These are phyloP conservation scores for Populus alba DNA, from an alignment of 345 rosid genomes.

Conservation along the genomic window DNA sequence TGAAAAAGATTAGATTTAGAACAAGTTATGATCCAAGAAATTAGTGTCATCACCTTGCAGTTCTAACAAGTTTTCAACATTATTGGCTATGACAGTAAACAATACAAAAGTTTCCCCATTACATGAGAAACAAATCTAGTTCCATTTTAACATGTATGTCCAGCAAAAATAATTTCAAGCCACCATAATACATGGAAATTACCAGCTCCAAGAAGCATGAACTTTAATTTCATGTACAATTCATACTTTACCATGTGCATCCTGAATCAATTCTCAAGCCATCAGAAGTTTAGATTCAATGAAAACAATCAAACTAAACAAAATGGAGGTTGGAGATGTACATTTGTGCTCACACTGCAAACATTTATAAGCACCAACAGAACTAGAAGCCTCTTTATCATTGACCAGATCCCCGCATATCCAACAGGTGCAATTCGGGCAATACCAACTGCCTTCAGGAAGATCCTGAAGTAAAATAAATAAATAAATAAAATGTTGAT, in stretches of 20 bases:
- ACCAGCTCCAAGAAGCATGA: not conserved
- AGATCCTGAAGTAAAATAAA: slow-evolving; percentile 55
- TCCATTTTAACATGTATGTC: not conserved
- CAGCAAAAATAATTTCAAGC: not conserved
- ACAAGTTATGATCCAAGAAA: not conserved
- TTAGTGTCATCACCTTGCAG: not conserved
- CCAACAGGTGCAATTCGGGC: slow-evolving; percentile 84
- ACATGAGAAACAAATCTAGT: not conserved
- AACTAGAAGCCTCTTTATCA: slow-evolving; percentile 42
- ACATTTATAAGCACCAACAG: slow-evolving; percentile 57
- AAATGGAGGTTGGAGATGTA: slow-evolving; percentile 25
- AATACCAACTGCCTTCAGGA: slow-evolving; percentile 94
- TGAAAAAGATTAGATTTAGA: not conserved
- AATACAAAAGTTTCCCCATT: not conserved
- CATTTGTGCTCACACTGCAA: slow-evolving; percentile 88
- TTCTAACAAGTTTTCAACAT: not conserved
- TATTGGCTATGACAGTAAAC: not conserved
- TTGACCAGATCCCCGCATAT: slow-evolving; percentile 65
- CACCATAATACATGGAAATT: not conserved
- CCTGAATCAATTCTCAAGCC: not conserved
- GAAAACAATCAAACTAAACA: slow-evolving; percentile 14
- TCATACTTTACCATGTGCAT: slow-evolving; percentile 14
- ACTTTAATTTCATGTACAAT: not conserved
- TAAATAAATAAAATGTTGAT: not conserved
- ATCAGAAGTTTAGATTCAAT: slow-evolving; percentile 1